Percentiles rank a stretch among this genome's conserved stretches.
These are phyloP conservation scores for Solanum boliviense DNA, from an alignment of 257 asterid species.

Conservation along the genomic window DNA sequence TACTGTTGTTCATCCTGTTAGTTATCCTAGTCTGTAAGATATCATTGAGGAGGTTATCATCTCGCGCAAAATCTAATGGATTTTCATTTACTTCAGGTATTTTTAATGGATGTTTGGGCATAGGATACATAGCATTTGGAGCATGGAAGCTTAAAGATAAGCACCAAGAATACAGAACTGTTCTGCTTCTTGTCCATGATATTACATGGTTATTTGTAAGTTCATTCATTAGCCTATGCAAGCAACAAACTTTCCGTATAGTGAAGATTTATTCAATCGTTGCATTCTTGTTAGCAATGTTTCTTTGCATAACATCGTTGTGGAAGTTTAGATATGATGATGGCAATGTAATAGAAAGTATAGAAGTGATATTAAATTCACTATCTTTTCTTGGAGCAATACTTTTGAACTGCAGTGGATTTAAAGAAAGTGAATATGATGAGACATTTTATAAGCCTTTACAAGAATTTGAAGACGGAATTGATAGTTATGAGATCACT, in stretches of 20 bases:
- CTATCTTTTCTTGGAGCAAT: background rate
- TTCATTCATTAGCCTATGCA: background rate
- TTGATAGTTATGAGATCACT: background rate
- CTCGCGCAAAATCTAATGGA: background rate
- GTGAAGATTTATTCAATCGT: background rate
- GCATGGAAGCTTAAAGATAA: background rate
- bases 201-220: slow-evolving; percentile 6
- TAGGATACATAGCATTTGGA: background rate
- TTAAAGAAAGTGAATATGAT: background rate
- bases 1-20: background rate
- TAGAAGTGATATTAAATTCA: background rate
- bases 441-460: background rate
- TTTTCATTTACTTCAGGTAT: background rate
- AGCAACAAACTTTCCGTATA: background rate
- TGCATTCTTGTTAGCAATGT: background rate
- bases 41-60: background rate
- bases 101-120: background rate
- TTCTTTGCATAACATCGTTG: background rate
- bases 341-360: background rate
- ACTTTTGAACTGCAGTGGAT: background rate
- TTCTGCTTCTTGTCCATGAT: slow-evolving; percentile 2
- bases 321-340: background rate
- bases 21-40: background rate
- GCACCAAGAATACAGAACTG: background rate
- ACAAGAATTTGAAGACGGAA: background rate